Conservation (phyloP, 345 rosid species). For the Mangifera indica region DNA sequence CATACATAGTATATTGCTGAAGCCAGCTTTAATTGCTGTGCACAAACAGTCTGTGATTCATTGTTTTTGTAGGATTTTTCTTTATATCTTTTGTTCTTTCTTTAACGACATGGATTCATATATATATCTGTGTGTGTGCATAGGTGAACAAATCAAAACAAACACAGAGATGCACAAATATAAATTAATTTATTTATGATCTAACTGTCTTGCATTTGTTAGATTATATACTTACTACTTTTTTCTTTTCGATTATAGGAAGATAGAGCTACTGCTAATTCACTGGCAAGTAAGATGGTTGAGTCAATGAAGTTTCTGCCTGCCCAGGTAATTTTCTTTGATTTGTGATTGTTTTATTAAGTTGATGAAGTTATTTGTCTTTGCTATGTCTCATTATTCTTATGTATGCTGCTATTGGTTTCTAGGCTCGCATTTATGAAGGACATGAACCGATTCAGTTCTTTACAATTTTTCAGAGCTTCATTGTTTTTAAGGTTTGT, state of each 20-base stretch:
- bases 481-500: constrained; percentile 83
- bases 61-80: background rate
- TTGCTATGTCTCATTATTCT: constrained; percentile 8
- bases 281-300: constrained; percentile 80
- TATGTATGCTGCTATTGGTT: constrained; percentile 25
- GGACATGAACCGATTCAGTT: constrained; percentile 92
- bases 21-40: background rate
- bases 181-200: too few relatives aligned
- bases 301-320: constrained; percentile 86
- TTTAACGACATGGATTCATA: background rate
- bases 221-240: background rate
- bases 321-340: constrained; percentile 55
- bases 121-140: background rate
- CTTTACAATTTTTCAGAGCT: constrained; percentile 86
- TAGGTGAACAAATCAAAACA: background rate
- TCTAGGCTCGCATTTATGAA: constrained; percentile 83
- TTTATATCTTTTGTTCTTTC: background rate
- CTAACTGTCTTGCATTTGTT: too few relatives aligned
- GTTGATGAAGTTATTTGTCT: constrained; percentile 8
- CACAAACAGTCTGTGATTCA: background rate
- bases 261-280: constrained; percentile 76
- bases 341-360: constrained; percentile 2
- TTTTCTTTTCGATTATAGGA: constrained; percentile 45
- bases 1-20: background rate
- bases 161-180: too few relatives aligned